phyloP scores from a whole-genome alignment of 2,329 filamentous ascomycete genomes.

The Elsinoe necatrix region DNA sequence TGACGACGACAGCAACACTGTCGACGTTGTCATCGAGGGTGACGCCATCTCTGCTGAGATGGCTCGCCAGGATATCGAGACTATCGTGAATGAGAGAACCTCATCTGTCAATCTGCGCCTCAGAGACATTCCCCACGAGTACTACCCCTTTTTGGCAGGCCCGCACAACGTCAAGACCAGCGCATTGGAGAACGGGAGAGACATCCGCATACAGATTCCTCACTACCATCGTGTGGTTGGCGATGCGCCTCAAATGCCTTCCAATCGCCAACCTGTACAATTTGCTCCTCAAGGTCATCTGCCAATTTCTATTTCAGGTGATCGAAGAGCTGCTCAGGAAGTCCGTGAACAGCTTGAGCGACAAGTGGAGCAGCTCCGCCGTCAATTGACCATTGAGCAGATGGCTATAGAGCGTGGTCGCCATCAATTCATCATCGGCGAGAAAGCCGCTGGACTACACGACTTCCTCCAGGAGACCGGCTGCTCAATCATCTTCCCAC shows the following conservation, averaged over 20 bases:
- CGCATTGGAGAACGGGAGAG: constrained; percentile 62
- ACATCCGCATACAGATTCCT: constrained; percentile 75
- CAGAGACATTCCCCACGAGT: constrained; percentile 77
- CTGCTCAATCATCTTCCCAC: constrained; percentile 75
- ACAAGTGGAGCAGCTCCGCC: constrained; percentile 64
- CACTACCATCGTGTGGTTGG: constrained; percentile 66
- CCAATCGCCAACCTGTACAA: constrained; percentile 55
- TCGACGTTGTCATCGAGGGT: constrained; percentile 83
- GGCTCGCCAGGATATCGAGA: constrained; percentile 73
- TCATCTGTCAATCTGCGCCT: constrained; percentile 74
- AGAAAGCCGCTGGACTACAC: constrained; percentile 68
- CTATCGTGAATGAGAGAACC: constrained; percentile 78
- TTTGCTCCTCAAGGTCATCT: constrained; percentile 66
- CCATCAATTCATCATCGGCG: constrained; percentile 91
- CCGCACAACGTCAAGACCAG: constrained; percentile 60
- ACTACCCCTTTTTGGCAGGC: constrained; percentile 90
- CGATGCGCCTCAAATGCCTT: constrained; percentile 54
- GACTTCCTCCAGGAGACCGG: constrained; percentile 87
- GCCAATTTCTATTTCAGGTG: constrained; percentile 78
- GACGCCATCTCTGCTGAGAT: constrained; percentile 80
- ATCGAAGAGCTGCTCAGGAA: constrained; percentile 71
- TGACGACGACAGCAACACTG: constrained; percentile 68
- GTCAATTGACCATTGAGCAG: constrained; percentile 68
- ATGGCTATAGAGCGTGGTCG: constrained; percentile 74
- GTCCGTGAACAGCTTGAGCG: constrained; percentile 74